Base-by-base conservation (phyloP, 2,329 filamentous ascomycete genomes). In the Cordyceps pruinosa region DNA sequence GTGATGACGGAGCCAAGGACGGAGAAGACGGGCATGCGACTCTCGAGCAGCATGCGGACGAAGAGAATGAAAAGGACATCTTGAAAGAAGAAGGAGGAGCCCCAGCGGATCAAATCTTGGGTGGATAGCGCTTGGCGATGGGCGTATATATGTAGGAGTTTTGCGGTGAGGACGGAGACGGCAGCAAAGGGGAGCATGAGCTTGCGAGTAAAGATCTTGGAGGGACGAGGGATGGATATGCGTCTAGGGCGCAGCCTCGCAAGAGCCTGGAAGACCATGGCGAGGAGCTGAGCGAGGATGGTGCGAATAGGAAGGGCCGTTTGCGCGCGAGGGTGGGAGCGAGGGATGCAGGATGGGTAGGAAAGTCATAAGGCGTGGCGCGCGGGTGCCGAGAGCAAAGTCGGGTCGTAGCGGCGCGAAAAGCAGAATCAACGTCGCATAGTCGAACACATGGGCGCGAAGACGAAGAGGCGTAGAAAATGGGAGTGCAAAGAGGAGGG, bases 31-130 rank as follows among this genome's bases (percentile, higher is more conserved):
- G 49, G 34, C 35, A 53, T 44, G 42, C 56, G 49, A 44, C 41
- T 48, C 34, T 58, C 49, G 42, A 58, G 49, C 2, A 58, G 56
- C 25, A 49, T 25, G 3, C 56, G 56, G 3, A 58, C 44, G 8
- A 58, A 37, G 26, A 58, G 48, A 19, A 58, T 48, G n/a, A 58
- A 58, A 28, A 21, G 26, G 21, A 58, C 56, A 53, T 58, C 56
- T 37, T 58, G 56, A 19, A 58, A 53, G 10, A 58, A 58, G 21
- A 58, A 58, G 25, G 56, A 58, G 25, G 48, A 6, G 34, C 56
- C 56, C 48, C 48, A 58, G 34, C 51, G 45, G 2, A 53, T 8
- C 26, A 58, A 28, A 25, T 58, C 56, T 17, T 54, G 41, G 4
- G 56, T 47, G 4, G 42, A 35, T 4, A 58, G 26, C 8, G 56